Conservation (phyloP, 1,284 basidiomycete genomes). For the Trichosporon ovoides region DNA sequence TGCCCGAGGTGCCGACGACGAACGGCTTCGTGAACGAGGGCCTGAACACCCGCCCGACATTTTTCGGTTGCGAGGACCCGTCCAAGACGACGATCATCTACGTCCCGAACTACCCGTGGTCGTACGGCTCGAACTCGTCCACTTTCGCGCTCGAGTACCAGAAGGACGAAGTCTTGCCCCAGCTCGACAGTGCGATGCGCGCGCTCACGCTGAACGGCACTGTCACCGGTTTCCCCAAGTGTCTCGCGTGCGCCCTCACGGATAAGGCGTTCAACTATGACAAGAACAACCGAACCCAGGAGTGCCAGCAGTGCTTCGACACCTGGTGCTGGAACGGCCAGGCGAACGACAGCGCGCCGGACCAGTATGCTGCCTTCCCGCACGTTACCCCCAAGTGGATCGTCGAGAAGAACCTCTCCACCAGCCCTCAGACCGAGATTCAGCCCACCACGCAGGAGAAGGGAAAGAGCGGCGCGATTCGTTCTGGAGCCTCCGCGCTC, state of each 20-base stretch:
- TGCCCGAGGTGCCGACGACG: constrained; percentile 50
- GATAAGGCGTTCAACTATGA: constrained; percentile 45
- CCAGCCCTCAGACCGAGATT: constrained; percentile 6
- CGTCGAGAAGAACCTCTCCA: constrained; percentile 18
- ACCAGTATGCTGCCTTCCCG: constrained; percentile 18
- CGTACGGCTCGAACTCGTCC: constrained; percentile 43
- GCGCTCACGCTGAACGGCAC: constrained; percentile 43
- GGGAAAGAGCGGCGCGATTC: not conserved
- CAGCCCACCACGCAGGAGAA: constrained; percentile 2
- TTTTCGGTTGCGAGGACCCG: constrained; percentile 47
- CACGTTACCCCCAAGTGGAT: constrained; percentile 34
- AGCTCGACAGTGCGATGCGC: constrained; percentile 37
- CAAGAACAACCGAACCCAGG: constrained; percentile 29
- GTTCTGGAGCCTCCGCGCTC: not conserved
- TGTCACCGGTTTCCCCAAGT: constrained; percentile 43
- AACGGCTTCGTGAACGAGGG: constrained; percentile 54
- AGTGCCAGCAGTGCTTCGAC: constrained; percentile 45
- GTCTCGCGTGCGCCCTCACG: constrained; percentile 50
- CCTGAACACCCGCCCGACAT: constrained; percentile 53
- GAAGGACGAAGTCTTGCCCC: constrained; percentile 35
- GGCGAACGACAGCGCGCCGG: constrained; percentile 27
- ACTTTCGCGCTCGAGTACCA: constrained; percentile 49
- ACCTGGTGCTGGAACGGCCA: constrained; percentile 48
- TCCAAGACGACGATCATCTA: constrained; percentile 50
- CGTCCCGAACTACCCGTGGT: constrained; percentile 53